Percentiles rank a stretch among this genome's conserved stretches.
Conservation (phyloP, 2,329 filamentous ascomycete genomes). For the Remersonia thermophila region DNA sequence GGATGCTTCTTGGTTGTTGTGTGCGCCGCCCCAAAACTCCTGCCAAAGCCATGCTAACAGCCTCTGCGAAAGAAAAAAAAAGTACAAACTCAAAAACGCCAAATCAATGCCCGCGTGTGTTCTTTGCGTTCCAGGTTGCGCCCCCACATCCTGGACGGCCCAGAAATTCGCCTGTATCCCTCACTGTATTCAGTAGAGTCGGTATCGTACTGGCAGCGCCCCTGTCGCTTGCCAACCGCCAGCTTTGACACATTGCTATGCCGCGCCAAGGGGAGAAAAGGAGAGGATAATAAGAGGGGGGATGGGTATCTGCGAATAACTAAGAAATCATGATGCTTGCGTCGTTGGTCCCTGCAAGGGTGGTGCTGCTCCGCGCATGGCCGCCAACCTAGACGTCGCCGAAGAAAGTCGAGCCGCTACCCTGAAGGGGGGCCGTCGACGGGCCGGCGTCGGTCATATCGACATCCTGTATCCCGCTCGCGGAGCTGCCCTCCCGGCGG, state of each 20-base stretch:
- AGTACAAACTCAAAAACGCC: too few relatives aligned
- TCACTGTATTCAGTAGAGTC: too few relatives aligned
- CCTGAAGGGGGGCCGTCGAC: slow-evolving; percentile 40
- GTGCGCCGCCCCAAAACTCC: too few relatives aligned
- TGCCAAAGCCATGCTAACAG: too few relatives aligned
- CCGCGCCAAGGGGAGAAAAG: background rate
- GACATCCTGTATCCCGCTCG: slow-evolving; percentile 32
- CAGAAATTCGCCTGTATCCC: too few relatives aligned
- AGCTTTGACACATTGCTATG: background rate
- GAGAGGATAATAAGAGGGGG: background rate
- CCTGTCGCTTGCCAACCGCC: background rate
- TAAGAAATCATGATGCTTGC: background rate
- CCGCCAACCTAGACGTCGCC: background rate
- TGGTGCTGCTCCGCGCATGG: background rate
- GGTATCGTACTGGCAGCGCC: background rate
- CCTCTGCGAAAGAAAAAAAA: too few relatives aligned
- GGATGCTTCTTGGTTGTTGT: too few relatives aligned
- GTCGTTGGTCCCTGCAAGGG: slow-evolving; percentile 1
- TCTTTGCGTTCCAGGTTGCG: too few relatives aligned
- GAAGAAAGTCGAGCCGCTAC: slow-evolving; percentile 26
- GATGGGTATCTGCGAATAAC: slow-evolving; percentile 7
- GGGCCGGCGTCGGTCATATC: slow-evolving; percentile 46
- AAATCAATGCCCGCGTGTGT: too few relatives aligned
- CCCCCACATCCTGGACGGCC: background rate
- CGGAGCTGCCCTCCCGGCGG: slow-evolving; percentile 24